Percentiles rank a stretch among this genome's conserved stretches.
These are phyloP conservation scores for Avena insularis DNA, from an alignment of 176 grass and related monocot species.

Conservation along the genomic window DNA sequence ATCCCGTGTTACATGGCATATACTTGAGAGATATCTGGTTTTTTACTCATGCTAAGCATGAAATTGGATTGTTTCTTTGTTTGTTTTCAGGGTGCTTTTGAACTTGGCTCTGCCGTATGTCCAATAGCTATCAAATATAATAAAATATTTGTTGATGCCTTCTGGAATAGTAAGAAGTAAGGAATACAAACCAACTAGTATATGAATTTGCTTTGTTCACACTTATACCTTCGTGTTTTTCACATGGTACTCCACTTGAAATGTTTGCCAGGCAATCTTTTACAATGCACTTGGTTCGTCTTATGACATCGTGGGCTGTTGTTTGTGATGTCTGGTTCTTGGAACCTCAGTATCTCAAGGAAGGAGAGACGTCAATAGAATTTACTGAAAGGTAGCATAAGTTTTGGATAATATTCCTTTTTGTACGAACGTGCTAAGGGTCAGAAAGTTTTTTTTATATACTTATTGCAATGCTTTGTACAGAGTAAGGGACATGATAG, in stretches of 20 bases:
- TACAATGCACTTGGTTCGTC: conserved; percentile 79
- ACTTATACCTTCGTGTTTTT: conserved; percentile 24
- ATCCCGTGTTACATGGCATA: background rate
- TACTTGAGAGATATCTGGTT: background rate
- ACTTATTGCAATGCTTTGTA: conserved; percentile 38
- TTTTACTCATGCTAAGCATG: background rate
- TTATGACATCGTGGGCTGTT: conserved; percentile 99
- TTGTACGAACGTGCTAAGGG: background rate
- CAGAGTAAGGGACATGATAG: conserved; percentile 99
- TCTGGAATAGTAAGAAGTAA: conserved; percentile 99
- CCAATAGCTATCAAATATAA: conserved; percentile 99
- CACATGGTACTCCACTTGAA: conserved; percentile 7
- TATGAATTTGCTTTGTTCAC: conserved; percentile 25
- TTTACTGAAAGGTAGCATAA: conserved; percentile 94
- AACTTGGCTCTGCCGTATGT: conserved; percentile 94
- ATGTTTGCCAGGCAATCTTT: conserved; percentile 86
- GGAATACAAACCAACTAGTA: conserved; percentile 32
- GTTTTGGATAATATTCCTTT: background rate
- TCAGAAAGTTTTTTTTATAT: background rate
- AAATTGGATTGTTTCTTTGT: conserved; percentile 6
- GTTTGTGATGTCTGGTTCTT: conserved; percentile 99
- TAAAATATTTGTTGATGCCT: conserved; percentile 99
- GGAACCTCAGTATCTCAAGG: conserved; percentile 82
- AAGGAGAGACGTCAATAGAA: conserved; percentile 84
- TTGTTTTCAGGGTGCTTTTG: conserved; percentile 87